A percentile compares a stretch with the other conserved stretches of the same genome.
Conservation (phyloP, 768 basidiomycete species). For the Chalciporus chontae region DNA sequence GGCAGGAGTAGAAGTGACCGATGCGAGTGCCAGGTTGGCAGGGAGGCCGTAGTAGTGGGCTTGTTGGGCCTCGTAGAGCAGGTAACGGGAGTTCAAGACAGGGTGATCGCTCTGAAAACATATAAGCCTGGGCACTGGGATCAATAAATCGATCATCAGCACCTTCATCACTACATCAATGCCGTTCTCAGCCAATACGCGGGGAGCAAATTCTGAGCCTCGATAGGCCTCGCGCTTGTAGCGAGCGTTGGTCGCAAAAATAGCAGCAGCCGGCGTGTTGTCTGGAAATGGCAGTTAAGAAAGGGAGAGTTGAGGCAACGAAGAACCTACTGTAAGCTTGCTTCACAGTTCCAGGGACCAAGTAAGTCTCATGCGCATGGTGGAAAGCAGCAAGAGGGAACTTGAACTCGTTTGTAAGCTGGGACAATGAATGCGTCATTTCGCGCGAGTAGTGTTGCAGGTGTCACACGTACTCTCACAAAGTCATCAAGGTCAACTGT, state of each 20-base stretch:
- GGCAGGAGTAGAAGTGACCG: slow-evolving; percentile 73
- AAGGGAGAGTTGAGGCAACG: neutral
- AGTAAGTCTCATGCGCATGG: slow-evolving; percentile 85
- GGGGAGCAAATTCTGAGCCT: slow-evolving; percentile 61
- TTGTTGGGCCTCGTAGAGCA: slow-evolving; percentile 58
- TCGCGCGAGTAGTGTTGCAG: neutral
- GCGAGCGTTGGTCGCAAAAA: slow-evolving; percentile 78
- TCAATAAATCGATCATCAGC: slow-evolving; percentile 25
- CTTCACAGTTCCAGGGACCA: slow-evolving; percentile 82
- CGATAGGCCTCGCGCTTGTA: slow-evolving; percentile 62
- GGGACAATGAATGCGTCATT: slow-evolving; percentile 1
- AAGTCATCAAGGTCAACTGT: slow-evolving; percentile 68
- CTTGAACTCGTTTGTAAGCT: slow-evolving; percentile 89
- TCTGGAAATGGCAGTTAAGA: slow-evolving; percentile 27
- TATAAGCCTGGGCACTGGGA: slow-evolving; percentile 4
- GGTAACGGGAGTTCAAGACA: slow-evolving; percentile 51
- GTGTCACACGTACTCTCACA: slow-evolving; percentile 49
- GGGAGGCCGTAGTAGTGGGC: slow-evolving; percentile 71
- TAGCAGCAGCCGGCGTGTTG: slow-evolving; percentile 65
- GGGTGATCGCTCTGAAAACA: slow-evolving; percentile 48
- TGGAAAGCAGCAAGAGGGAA: slow-evolving; percentile 82
- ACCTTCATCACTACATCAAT: slow-evolving; percentile 62
- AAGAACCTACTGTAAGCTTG: slow-evolving; percentile 46
- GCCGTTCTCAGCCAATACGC: slow-evolving; percentile 54
- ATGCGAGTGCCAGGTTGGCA: slow-evolving; percentile 59